Conservation (phyloP, 2,329 filamentous ascomycete genomes). For the Teratosphaeriaceae sp. region DNA sequence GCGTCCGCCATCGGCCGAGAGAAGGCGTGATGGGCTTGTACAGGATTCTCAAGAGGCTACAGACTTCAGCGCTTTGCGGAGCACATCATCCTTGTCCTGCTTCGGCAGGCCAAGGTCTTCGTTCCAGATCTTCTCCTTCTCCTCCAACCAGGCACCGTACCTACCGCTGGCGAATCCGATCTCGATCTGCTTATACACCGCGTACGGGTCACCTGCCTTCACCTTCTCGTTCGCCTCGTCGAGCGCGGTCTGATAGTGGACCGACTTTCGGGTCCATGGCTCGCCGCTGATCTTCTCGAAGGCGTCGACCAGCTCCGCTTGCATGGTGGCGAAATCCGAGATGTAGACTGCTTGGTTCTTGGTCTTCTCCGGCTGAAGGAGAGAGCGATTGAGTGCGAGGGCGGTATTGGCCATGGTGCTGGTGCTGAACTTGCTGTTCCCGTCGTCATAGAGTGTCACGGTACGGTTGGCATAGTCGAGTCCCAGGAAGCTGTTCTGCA, state of each 20-base stretch:
- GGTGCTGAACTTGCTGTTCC: slow-evolving; percentile 1
- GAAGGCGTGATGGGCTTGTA: no score
- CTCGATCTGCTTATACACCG: background rate
- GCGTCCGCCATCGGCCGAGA: no score
- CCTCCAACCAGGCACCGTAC: slow-evolving; percentile 1
- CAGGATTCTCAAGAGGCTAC: background rate
- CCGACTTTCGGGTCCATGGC: slow-evolving; percentile 44
- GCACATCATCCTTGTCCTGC: background rate
- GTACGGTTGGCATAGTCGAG: slow-evolving; percentile 1
- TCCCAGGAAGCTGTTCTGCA: slow-evolving; percentile 2
- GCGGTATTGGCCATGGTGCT: background rate
- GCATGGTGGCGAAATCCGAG: slow-evolving; percentile 50
- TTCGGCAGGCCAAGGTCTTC: background rate
- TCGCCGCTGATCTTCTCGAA: slow-evolving; percentile 47
- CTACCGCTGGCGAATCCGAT: background rate
- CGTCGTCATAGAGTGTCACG: background rate
- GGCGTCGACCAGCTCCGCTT: slow-evolving; percentile 49
- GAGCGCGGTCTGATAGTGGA: slow-evolving; percentile 28
- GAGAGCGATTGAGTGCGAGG: background rate
- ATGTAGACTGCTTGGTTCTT: slow-evolving; percentile 36
- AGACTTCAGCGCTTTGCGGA: background rate
- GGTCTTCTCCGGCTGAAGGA: background rate
- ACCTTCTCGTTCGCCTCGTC: slow-evolving; percentile 28
- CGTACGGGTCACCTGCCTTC: slow-evolving; percentile 27
- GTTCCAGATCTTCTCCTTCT: slow-evolving; percentile 4